Evolutionary conservation across 2,329 filamentous ascomycete genomes (phyloP), one percentile per base, ranked within the genome.

Genomic region (Lachnellula arida): DNA sequence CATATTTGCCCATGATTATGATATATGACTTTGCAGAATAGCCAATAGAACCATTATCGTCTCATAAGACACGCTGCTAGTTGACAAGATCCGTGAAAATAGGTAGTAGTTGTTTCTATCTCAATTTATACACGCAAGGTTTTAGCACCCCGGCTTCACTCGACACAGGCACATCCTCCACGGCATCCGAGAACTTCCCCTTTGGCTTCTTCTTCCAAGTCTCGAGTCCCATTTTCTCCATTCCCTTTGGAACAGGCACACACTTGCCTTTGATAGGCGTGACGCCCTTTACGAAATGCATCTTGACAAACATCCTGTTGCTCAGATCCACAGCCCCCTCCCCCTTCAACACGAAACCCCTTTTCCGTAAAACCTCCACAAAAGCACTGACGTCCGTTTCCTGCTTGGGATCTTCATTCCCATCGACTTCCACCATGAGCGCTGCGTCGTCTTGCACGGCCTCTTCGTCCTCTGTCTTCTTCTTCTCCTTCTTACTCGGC

Each of bases 241-340:
- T 66, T 28, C 59, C 63, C 61, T 67, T 65, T 23, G 66, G 61
- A 17, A 72, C 69, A 53, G 74, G 78, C 14, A 78, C 82, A 61
- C 87, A 84, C 75, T 96, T 95, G 23, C 91, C 91, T 70, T 85
- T 87, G 2, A 79, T 79, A 0, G 92, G 88, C 46, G 84, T 76
- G 19, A 84, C 84, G n/a, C 81, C 84, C 76, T 97, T 99, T 66
- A 92, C 78, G 73, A 99, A 99, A 65, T 88, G 85, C 91, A 99
- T 93, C 75, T 88, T 90, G 64, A 97, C 93, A 76, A 99, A 99
- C 94, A 99, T 99, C 75, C 88, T 95, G 75, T 99, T 99, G 54
- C 81, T 82, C 67, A 95, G 76, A 74, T 99, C 91, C 9, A 96
- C 79, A 0, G 86, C 82, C 60, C 76, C 80, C 64, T 81, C 82